These are phyloP conservation scores for Rhipidocladum racemiflorum DNA, from an alignment of 176 grass and related monocot species.

Conservation along the genomic window DNA sequence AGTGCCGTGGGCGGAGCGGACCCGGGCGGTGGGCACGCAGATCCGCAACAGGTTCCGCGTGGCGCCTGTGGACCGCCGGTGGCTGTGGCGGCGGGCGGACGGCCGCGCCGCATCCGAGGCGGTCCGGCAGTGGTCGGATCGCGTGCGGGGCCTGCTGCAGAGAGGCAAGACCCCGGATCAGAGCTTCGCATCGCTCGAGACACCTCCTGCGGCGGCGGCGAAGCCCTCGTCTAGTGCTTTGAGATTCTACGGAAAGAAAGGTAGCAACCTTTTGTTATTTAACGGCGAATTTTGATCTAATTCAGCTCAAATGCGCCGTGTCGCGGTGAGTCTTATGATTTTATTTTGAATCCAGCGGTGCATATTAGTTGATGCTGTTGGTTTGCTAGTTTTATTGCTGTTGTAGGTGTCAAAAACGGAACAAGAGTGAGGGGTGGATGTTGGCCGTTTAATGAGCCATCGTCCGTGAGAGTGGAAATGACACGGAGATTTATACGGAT, in stretches of 20 bases:
- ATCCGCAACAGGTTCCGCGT: constrained; percentile 87
- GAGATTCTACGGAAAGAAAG: constrained; percentile 78
- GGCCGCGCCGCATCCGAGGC: constrained; percentile 39
- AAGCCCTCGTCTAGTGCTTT: constrained; percentile 45
- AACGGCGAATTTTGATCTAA: not conserved
- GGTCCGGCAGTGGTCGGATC: constrained; percentile 56
- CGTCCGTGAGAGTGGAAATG: no score
- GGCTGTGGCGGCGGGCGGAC: constrained; percentile 43
- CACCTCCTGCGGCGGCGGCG: not conserved
- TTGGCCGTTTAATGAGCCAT: no score
- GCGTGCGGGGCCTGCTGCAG: constrained; percentile 41
- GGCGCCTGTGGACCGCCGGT: constrained; percentile 50
- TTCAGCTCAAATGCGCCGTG: not conserved
- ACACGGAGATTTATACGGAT: no score
- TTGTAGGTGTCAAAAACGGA: no score
- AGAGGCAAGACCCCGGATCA: not conserved
- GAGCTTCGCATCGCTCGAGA: constrained; percentile 7
- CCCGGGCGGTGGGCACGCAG: constrained; percentile 51
- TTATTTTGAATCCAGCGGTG: not conserved
- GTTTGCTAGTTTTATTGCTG: not conserved
- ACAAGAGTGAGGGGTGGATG: no score
- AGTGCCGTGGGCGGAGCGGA: constrained; percentile 64
- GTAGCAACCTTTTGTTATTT: constrained; percentile 8
- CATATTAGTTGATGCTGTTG: not conserved
- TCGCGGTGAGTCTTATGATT: no score